Evolutionary conservation across 2,329 filamentous ascomycete genomes (phyloP).

Genomic region (Talaromyces sp.): DNA sequence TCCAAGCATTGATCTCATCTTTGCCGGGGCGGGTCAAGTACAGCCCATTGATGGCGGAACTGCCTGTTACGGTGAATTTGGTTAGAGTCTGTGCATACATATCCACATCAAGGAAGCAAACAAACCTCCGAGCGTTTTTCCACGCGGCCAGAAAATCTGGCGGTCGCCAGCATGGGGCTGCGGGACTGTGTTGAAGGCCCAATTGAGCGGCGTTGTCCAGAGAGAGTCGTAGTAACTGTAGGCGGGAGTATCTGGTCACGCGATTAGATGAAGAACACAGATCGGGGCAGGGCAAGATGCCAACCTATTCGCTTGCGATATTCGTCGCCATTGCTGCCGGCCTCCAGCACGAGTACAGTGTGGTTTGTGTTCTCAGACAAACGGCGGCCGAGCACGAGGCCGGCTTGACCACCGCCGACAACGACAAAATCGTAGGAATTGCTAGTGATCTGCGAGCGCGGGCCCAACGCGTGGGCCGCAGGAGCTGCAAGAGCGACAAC

Average conservation of each 20-base stretch:
- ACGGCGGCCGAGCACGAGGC: conserved; percentile 39
- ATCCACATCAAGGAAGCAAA: background rate
- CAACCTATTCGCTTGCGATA: conserved; percentile 28
- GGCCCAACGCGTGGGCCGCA: conserved; percentile 17
- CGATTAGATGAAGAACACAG: conserved; percentile 5
- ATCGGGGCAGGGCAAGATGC: background rate
- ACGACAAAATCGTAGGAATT: conserved; percentile 35
- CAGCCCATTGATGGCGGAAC: conserved; percentile 30
- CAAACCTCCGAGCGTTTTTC: conserved; percentile 29
- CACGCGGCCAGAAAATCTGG: conserved; percentile 28
- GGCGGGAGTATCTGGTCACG: conserved; percentile 24
- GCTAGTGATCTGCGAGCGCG: conserved; percentile 19
- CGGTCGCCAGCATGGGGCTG: conserved; percentile 24
- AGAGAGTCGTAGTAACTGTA: conserved; percentile 29
- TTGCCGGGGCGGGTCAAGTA: conserved; percentile 29
- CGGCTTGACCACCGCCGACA: conserved; percentile 51
- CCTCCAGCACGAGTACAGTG: conserved; percentile 28
- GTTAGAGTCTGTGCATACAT: background rate
- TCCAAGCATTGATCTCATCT: conserved; percentile 29
- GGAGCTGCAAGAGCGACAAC: conserved; percentile 16
- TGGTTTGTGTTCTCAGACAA: conserved; percentile 40
- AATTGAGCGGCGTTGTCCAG: conserved; percentile 30
- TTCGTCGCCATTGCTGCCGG: conserved; percentile 26
- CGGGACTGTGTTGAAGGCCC: conserved; percentile 24
- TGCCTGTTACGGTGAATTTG: conserved; percentile 15